A percentile compares a stretch with the other conserved stretches of the same genome.
These are phyloP conservation scores for Atractiella rhizophila DNA, from an alignment of 768 basidiomycete genomes.

Conservation along the genomic window DNA sequence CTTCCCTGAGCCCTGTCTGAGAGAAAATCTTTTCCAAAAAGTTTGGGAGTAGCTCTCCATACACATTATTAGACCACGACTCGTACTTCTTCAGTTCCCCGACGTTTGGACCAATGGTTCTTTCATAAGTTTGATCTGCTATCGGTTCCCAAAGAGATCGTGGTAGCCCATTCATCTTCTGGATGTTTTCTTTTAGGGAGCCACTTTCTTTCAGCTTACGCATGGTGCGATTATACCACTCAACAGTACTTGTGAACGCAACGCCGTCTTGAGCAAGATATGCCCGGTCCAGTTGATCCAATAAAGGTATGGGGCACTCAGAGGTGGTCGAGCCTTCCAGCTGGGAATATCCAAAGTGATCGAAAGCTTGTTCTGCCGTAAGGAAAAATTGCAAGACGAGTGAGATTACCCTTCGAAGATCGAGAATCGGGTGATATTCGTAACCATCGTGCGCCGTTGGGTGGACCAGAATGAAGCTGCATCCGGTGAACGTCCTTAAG, in stretches of 20 bases:
- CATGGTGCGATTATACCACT: conserved; percentile 10
- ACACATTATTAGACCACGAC: conserved; percentile 55
- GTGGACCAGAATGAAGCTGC: no score
- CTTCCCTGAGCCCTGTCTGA: conserved; percentile 32
- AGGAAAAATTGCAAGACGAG: no score
- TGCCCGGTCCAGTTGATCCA: conserved; percentile 14
- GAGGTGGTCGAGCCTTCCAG: no score
- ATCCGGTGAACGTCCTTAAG: no score
- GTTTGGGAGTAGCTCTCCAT: conserved; percentile 66
- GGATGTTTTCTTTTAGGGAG: conserved; percentile 7
- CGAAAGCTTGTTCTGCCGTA: no score
- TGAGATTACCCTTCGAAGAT: no score
- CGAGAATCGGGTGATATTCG: no score
- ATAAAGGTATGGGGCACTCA: no score
- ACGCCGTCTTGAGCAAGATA: conserved; percentile 10
- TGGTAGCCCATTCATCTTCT: conserved; percentile 28
- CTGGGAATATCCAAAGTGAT: no score
- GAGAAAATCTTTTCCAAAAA: conserved; percentile 25
- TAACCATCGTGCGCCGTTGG: no score
- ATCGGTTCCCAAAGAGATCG: conserved; percentile 45
- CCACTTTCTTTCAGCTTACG: conserved; percentile 8
- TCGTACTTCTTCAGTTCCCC: conserved; percentile 49
- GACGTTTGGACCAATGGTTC: conserved; percentile 75
- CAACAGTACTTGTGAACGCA: conserved; percentile 8
- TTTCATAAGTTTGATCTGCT: conserved; percentile 75